Evolutionary conservation across 164 flowering plant species (phyloP), one percentile per base, ranked within the genome.

Genomic region (Chimonanthus salicifolius): DNA sequence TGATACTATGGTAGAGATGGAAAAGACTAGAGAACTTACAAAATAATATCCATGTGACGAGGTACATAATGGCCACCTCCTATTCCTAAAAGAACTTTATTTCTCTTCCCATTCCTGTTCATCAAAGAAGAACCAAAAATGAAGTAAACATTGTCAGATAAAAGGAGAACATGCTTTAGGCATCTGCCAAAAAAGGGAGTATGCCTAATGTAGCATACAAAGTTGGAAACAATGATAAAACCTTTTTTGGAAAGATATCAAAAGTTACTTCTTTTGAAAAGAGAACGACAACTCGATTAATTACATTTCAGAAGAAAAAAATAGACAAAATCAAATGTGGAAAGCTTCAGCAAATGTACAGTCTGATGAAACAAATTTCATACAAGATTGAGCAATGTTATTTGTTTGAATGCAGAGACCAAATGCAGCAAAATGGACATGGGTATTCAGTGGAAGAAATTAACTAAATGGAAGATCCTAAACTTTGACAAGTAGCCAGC

Each of bases 31-130:
- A 33, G 33, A 33, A 48, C 84, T 82, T 77, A 82, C 85, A 69
- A 33, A 66, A 78, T 76, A 54, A 82, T 70, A 67, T 82, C 85
- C 97, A 90, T 90, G 67, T 94, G 98, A 44, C 97, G 87, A 74
- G 98, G 98, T 75, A 80, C 97, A 87, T 94, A 92, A 84, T 94
- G 97, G 62, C 98, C 98, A 72, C 98, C 98, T 46, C 98, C 98
- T 69, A 94, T 74, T 45, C 98, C 98, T 68, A 94, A 92, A 65
- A 94, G 94, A 47, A 92, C 88, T 81, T 87, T 88, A 47, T 69
- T 71, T 71, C 65, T 74, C 54, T 76, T 84, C 72, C 46, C 71
- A 64, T 80, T 80, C 81, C 97, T 92, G 80, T 73, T 44, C 50
- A 74, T 58, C 16, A 43, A 64, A 51, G 67, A 11, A 15, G 11